Evolutionary conservation across 106 monocot species (phyloP).

Genomic region (Apostasia ramifera): DNA sequence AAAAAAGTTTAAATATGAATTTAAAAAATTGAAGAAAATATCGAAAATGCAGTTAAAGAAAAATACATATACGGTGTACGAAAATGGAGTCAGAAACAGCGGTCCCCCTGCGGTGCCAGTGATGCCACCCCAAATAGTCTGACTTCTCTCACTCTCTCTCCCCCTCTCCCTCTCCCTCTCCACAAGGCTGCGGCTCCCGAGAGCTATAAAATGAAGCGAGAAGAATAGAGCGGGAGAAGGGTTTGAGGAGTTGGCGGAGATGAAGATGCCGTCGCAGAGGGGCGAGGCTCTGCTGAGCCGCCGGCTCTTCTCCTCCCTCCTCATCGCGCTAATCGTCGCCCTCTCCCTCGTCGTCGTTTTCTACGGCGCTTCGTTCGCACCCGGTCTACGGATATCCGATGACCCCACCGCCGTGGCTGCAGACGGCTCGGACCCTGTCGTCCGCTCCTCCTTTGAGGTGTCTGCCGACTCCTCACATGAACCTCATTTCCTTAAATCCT

Average conservation of each 20-base stretch:
- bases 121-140: no score
- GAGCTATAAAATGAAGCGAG: no score
- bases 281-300: constrained; percentile 10
- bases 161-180: no score
- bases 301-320: constrained; percentile 46
- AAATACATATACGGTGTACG: no score
- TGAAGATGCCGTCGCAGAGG: background rate
- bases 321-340: constrained; percentile 39
- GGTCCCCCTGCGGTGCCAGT: no score
- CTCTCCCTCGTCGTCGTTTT: constrained; percentile 68
- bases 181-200: no score
- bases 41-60: no score
- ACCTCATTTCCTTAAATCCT: constrained; percentile 26
- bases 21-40: no score
- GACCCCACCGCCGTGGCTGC: background rate
- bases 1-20: no score
- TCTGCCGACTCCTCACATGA: background rate
- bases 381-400: constrained; percentile 22
- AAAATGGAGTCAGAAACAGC: no score
- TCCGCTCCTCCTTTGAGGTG: background rate
- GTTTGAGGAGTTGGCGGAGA: background rate
- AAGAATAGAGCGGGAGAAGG: background rate
- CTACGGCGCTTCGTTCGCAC: constrained; percentile 73
- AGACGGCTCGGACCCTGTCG: constrained; percentile 6
- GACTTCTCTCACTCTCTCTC: no score